A percentile compares a stretch with the other conserved stretches of the same genome.
Evolutionary conservation across 495 filamentous ascomycete species (phyloP).

Genomic region (Venustampulla echinocandica): DNA sequence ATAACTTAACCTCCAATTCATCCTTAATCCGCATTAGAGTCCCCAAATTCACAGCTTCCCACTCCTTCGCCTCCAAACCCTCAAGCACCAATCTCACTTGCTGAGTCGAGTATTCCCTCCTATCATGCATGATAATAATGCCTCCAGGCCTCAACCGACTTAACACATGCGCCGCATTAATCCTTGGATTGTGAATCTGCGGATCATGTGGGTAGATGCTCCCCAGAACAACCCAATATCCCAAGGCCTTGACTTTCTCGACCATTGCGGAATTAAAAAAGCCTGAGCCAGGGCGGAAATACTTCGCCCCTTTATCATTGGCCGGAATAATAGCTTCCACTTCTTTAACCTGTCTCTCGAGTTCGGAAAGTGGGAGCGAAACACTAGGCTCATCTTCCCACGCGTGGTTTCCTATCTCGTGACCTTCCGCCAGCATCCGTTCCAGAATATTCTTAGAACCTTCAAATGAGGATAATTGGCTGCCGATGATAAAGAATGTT

Average conservation of each 20-base stretch:
- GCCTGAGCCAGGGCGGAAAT: constrained; percentile 74
- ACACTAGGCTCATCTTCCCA: constrained; percentile 73
- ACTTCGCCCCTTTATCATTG: constrained; percentile 34
- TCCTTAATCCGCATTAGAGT: too few species aligned
- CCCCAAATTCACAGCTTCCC: constrained; percentile 60
- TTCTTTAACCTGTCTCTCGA: constrained; percentile 15
- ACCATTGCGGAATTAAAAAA: constrained; percentile 66
- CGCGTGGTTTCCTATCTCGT: constrained; percentile 60
- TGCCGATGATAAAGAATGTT: constrained; percentile 75
- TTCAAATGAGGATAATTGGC: constrained; percentile 41
- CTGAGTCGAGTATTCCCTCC: constrained; percentile 66
- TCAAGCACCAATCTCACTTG: constrained; percentile 66
- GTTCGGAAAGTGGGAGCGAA: constrained; percentile 26
- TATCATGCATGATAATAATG: constrained; percentile 76
- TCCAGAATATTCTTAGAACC: constrained; percentile 9
- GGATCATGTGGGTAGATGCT: constrained; percentile 83
- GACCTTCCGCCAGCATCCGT: constrained; percentile 20
- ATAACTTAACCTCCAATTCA: too few species aligned
- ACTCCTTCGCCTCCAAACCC: constrained; percentile 57
- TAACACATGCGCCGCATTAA: constrained; percentile 74
- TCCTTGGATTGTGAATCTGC: constrained; percentile 53
- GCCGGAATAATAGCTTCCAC: constrained; percentile 14
- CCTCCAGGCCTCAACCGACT: constrained; percentile 68
- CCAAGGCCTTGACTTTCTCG: constrained; percentile 40
- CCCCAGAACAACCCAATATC: constrained; percentile 63